Evolutionary conservation across 768 basidiomycete genomes (phyloP).

Genomic region (Baorangia bicolor): DNA sequence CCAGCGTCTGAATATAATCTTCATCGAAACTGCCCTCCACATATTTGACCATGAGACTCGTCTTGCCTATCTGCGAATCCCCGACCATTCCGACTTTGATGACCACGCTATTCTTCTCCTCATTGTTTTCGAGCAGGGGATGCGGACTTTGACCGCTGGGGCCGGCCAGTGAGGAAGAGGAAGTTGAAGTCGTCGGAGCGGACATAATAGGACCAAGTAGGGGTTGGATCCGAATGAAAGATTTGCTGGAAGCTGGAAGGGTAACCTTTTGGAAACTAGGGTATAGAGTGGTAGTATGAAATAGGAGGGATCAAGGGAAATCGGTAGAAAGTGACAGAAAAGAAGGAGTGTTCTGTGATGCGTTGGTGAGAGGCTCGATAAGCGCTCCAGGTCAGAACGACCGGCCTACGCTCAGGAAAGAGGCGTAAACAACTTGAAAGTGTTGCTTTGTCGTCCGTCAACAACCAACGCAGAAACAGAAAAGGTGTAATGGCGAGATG

Average conservation of each 20-base stretch:
- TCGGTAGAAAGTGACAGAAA: constrained; percentile 35
- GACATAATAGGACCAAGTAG: constrained; percentile 41
- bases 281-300: constrained; percentile 27
- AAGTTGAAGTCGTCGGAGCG: constrained; percentile 47
- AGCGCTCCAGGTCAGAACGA: constrained; percentile 34
- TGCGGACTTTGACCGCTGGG: constrained; percentile 55
- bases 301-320: constrained; percentile 27
- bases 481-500: constrained; percentile 8
- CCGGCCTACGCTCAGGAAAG: constrained; percentile 30
- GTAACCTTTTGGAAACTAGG: constrained; percentile 24
- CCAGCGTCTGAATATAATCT: constrained; percentile 99
- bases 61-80: constrained; percentile 99
- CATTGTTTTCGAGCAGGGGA: constrained; percentile 54
- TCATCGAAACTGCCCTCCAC: constrained; percentile 99
- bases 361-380: constrained; percentile 36
- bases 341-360: constrained; percentile 36
- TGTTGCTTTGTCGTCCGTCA: constrained; percentile 34
- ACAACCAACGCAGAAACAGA: constrained; percentile 36
- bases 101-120: constrained; percentile 87
- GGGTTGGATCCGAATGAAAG: constrained; percentile 19
- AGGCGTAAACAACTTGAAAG: constrained; percentile 28
- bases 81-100: constrained; percentile 99
- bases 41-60: constrained; percentile 99
- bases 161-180: constrained; percentile 43
- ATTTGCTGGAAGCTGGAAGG: constrained; percentile 12